Percentiles rank a stretch among this genome's conserved stretches.
Conservation (phyloP, 345 rosid genomes). For the Gossypium australe region DNA sequence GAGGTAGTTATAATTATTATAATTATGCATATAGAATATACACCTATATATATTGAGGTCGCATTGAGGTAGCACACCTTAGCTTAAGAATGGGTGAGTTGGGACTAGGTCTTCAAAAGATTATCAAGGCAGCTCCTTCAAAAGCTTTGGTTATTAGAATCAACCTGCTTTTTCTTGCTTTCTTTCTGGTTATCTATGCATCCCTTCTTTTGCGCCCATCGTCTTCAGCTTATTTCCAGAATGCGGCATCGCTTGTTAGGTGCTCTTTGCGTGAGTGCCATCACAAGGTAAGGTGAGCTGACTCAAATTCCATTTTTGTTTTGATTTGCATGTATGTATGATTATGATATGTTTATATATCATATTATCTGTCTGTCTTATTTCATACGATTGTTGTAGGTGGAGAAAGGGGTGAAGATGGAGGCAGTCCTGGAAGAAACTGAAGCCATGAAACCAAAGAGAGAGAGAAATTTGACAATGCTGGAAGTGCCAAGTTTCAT, state of each 20-base stretch:
- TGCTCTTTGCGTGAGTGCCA: slow-evolving; percentile 76
- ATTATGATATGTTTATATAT: neutral
- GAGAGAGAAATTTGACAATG: slow-evolving; percentile 31
- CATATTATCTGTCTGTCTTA: neutral
- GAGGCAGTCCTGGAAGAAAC: slow-evolving; percentile 44
- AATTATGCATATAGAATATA: neutral
- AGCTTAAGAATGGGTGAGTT: slow-evolving; percentile 32
- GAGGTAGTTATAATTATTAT: slow-evolving; percentile 4
- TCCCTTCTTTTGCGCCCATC: slow-evolving; percentile 62
- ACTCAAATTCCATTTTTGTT: neutral
- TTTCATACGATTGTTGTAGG: slow-evolving; percentile 22
- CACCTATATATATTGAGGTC: slow-evolving; percentile 14
- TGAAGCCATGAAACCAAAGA: slow-evolving; percentile 6
- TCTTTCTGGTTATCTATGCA: slow-evolving; percentile 53
- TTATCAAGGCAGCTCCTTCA: slow-evolving; percentile 56
- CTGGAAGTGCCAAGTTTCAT: slow-evolving; percentile 63
- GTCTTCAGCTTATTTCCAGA: slow-evolving; percentile 50
- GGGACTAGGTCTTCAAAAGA: slow-evolving; percentile 29
- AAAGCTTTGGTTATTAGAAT: slow-evolving; percentile 57
- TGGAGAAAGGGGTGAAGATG: slow-evolving; percentile 57
- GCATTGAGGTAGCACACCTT: slow-evolving; percentile 13
- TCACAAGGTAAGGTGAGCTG: slow-evolving; percentile 92
- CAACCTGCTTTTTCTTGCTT: slow-evolving; percentile 53
- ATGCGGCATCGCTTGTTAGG: slow-evolving; percentile 58
- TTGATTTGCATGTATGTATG: neutral